A percentile compares a stretch with the other conserved stretches of the same genome.
Evolutionary conservation across 805 yeast genomes (phyloP).

Genomic region (Hanseniaspora guilliermondii): DNA sequence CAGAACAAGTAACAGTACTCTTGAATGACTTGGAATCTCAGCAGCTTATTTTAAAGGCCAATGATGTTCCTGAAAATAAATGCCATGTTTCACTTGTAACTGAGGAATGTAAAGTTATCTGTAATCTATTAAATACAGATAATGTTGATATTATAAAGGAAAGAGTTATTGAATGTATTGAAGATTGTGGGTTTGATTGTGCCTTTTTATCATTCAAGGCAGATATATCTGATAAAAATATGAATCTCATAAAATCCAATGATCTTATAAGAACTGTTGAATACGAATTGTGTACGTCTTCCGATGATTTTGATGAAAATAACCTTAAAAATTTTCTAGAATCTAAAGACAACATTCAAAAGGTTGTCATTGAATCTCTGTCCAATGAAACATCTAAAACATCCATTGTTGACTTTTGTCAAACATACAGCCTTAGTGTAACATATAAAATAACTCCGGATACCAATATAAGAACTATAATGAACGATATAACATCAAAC

Average conservation of each 20-base stretch:
- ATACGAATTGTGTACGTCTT: neutral
- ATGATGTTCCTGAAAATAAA: slow-evolving; percentile 27
- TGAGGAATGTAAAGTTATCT: neutral
- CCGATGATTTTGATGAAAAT: neutral
- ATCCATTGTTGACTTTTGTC: neutral
- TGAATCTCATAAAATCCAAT: neutral
- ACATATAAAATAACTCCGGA: slow-evolving; percentile 49
- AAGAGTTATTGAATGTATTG: slow-evolving; percentile 41
- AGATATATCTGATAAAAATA: neutral
- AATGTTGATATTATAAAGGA: neutral
- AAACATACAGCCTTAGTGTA: slow-evolving; percentile 28
- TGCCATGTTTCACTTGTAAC: slow-evolving; percentile 55
- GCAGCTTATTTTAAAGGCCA: slow-evolving; percentile 34
- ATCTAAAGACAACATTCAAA: slow-evolving; percentile 11
- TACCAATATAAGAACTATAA: slow-evolving; percentile 14
- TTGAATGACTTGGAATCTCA: neutral
- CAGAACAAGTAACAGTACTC: slow-evolving; percentile 28
- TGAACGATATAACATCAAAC: slow-evolving; percentile 29
- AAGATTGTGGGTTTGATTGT: slow-evolving; percentile 68
- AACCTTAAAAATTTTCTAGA: neutral
- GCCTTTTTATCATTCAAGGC: slow-evolving; percentile 17
- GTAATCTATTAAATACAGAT: slow-evolving; percentile 30
- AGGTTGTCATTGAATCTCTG: slow-evolving; percentile 10
- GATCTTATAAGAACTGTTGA: neutral
- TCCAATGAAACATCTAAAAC: neutral